These are phyloP conservation scores for Fusarium scirpi DNA, from an alignment of 2,329 filamentous ascomycete genomes.

Conservation along the genomic window DNA sequence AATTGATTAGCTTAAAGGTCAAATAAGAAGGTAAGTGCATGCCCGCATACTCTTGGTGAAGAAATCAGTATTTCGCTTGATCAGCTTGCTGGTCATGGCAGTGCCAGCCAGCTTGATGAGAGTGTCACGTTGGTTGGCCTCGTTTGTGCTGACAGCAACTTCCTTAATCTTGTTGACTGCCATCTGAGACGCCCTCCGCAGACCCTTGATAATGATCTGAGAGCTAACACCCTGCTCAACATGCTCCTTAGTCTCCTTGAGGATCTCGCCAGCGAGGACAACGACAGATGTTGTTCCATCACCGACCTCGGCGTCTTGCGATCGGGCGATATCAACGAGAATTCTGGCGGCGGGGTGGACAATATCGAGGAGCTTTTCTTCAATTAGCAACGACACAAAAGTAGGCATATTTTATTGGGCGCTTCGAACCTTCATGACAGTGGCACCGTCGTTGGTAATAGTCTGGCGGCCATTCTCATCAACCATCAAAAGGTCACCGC, in stretches of 20 bases:
- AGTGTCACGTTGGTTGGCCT: slow-evolving; percentile 87
- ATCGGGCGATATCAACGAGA: slow-evolving; percentile 97
- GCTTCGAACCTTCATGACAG: slow-evolving; percentile 89
- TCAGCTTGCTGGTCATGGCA: slow-evolving; percentile 99
- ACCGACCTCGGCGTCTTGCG: slow-evolving; percentile 98
- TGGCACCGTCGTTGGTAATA: slow-evolving; percentile 98
- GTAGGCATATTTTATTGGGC: not conserved
- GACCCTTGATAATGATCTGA: slow-evolving; percentile 96
- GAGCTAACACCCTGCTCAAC: slow-evolving; percentile 97
- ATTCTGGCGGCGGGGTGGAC: slow-evolving; percentile 97
- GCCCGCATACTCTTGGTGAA: slow-evolving; percentile 88
- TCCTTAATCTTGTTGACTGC: slow-evolving; percentile 99
- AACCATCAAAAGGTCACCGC: slow-evolving; percentile 94
- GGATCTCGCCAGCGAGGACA: slow-evolving; percentile 94
- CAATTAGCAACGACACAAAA: slow-evolving; percentile 14
- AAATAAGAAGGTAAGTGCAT: not conserved
- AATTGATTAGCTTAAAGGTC: slow-evolving; percentile 46
- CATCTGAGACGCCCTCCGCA: slow-evolving; percentile 87
- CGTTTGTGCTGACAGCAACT: slow-evolving; percentile 87
- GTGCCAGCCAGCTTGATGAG: slow-evolving; percentile 90
- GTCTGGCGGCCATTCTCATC: slow-evolving; percentile 96
- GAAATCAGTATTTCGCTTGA: slow-evolving; percentile 95
- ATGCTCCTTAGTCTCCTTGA: slow-evolving; percentile 96
- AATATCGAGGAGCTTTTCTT: slow-evolving; percentile 87
- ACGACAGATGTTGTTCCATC: slow-evolving; percentile 98